These are phyloP conservation scores for Berberis thunbergii DNA, from an alignment of 164 flowering plant species.

Conservation along the genomic window DNA sequence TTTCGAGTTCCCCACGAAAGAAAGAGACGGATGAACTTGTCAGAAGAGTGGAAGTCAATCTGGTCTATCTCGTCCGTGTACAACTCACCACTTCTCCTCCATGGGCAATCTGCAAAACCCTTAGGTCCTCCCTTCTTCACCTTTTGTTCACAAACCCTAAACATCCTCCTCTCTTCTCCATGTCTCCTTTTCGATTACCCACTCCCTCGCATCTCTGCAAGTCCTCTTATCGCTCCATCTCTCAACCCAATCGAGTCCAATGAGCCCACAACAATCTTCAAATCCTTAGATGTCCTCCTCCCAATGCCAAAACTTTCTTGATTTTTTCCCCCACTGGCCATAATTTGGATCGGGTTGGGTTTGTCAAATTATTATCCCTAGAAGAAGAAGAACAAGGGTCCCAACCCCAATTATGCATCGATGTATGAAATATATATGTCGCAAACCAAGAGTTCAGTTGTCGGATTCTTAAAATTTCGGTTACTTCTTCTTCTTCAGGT, in stretches of 20 bases:
- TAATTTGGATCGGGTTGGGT: constrained; percentile 47
- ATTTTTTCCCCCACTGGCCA: constrained; percentile 39
- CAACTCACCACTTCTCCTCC: constrained; percentile 35
- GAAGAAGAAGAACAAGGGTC: constrained; percentile 2
- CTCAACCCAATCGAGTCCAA: not conserved
- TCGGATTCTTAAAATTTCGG: constrained; percentile 30
- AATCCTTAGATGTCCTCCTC: constrained; percentile 19
- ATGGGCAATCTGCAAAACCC: constrained; percentile 13
- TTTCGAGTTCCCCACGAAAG: not conserved
- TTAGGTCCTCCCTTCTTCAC: constrained; percentile 46
- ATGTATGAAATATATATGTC: constrained; percentile 14
- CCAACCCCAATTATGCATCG: not conserved
- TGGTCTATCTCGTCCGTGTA: constrained; percentile 28
- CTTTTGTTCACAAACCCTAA: constrained; percentile 21
- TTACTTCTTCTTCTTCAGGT: constrained; percentile 19
- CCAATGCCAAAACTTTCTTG: constrained; percentile 6
- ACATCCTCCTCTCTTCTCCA: constrained; percentile 18
- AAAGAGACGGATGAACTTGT: constrained; percentile 31
- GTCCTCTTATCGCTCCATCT: constrained; percentile 4
- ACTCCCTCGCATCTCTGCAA: constrained; percentile 5
- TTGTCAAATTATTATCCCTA: constrained; percentile 15
- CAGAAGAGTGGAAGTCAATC: constrained; percentile 51
- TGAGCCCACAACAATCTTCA: constrained; percentile 18
- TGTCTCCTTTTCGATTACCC: constrained; percentile 20
- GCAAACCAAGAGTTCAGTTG: constrained; percentile 11